Base-by-base conservation (phyloP, 352 stramenopile species). In the Phytophthora sp. region DNA sequence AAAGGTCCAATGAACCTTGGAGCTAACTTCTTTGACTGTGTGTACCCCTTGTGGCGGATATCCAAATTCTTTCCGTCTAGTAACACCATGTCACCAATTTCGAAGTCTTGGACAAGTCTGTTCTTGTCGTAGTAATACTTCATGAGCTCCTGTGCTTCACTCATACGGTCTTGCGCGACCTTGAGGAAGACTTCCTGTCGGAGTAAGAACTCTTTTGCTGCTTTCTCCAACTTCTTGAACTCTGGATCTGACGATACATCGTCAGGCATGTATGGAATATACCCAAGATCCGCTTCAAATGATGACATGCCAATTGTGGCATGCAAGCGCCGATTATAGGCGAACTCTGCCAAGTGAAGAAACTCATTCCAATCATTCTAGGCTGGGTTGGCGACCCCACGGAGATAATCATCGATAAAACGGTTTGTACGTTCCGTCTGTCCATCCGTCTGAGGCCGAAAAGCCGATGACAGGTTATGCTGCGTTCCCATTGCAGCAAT, bases 261-360 rank as follows among this genome's bases (percentile, higher is more conserved):
- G n/a, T 49, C 54, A 17, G 50, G 53, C 54, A 54, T 62, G 15
- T 62, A 54, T 8, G 54, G 54, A 3, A 62, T 35, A 51, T 60
- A 52, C 5, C 43, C 44, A 2, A 64, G 24, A 64, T 57, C 55
- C 10, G 45, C 45, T 45, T 64, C 17, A 34, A 59, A 59, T 8
- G 51, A 39, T 35, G 38, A 51, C 28, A 64, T 43, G 17, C n/a
- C 32, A 39, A 64, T 64, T 5, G 32, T 32, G 1, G 54, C 30
- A n/a, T 64, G 35, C 9, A 48, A 34, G 18, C 32, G 20, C 32
- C 44, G 21, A 35, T 57, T 57, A 23, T 65, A 53, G 9, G 55
- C 46, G 38, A 65, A 37, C 21, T 65, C 56, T 44, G 35, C 34
- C 15, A 55, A 32, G 37, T 63, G 44, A 5, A 57, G 30, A 38